Percentiles rank a stretch among this genome's conserved stretches.
phyloP scores from a whole-genome alignment of 2,329 filamentous ascomycete species.

The Colletotrichum sidae region DNA sequence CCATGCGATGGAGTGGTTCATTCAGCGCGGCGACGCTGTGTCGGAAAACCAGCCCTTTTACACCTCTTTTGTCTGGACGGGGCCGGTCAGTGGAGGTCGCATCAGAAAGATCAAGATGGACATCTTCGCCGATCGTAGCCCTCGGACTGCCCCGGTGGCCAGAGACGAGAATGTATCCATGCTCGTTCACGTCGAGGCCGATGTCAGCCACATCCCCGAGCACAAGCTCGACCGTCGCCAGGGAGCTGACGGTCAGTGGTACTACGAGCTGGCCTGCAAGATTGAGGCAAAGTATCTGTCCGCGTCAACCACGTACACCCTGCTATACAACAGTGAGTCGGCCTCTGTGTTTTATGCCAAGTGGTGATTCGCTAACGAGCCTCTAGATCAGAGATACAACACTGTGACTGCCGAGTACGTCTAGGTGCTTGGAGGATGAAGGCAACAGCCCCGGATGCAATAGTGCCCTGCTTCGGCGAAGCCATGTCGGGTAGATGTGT shows the following conservation, averaged over 20 bases:
- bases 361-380: constrained; percentile 37
- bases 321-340: constrained; percentile 54
- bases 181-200: constrained; percentile 52
- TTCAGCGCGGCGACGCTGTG: constrained; percentile 52
- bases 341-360: too few relatives aligned
- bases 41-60: constrained; percentile 53
- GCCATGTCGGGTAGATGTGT: too few relatives aligned
- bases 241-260: constrained; percentile 52
- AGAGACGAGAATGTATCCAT: constrained; percentile 51
- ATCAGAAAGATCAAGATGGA: constrained; percentile 49
- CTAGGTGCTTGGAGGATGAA: constrained; percentile 33
- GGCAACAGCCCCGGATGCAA: too few relatives aligned
- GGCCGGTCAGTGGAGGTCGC: constrained; percentile 47
- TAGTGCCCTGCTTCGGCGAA: too few relatives aligned
- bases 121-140: constrained; percentile 49
- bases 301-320: constrained; percentile 55
- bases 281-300: constrained; percentile 57
- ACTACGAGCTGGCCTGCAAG: constrained; percentile 53
- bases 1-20: constrained; percentile 57
- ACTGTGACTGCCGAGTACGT: constrained; percentile 58
- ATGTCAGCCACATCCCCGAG: constrained; percentile 55
- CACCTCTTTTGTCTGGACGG: constrained; percentile 46
- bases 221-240: constrained; percentile 45
- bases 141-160: constrained; percentile 46
- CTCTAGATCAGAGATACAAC: constrained; percentile 51